A percentile compares a stretch with the other conserved stretches of the same genome.
Conservation (phyloP, 2,329 filamentous ascomycete genomes). For the Exophiala oligosperma region DNA sequence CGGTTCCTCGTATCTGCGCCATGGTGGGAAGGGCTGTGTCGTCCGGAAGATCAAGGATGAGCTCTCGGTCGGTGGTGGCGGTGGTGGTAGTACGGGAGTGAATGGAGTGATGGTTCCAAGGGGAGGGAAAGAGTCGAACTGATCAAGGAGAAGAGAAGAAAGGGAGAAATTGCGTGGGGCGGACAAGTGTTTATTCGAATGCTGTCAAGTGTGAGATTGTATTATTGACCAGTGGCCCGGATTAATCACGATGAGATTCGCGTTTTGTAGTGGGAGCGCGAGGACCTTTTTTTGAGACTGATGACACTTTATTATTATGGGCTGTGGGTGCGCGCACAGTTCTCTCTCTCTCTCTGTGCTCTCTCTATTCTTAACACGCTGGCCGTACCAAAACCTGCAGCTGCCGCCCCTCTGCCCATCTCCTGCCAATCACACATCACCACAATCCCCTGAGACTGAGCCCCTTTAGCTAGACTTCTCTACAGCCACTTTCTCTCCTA, state of each 20-base stretch:
- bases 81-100: not conserved
- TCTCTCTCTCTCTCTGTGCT: not conserved
- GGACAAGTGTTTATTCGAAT: slow-evolving; percentile 3
- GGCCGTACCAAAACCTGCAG: slow-evolving; percentile 5
- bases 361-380: slow-evolving; percentile 21
- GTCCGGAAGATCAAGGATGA: not conserved
- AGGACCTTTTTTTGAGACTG: not conserved
- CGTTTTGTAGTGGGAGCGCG: not conserved
- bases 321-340: not conserved
- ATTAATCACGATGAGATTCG: not conserved
- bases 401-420: not conserved
- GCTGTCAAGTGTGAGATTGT: slow-evolving; percentile 16
- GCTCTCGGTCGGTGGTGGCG: not conserved
- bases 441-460: slow-evolving; percentile 1
- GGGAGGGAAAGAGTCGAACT: not conserved
- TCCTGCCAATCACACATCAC: slow-evolving; percentile 4
- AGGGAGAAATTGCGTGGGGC: slow-evolving; percentile 10
- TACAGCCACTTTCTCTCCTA: not conserved
- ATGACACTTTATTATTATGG: not conserved
- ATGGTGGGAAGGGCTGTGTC: slow-evolving; percentile 34
- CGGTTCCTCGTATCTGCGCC: slow-evolving; percentile 63
- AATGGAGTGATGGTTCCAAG: not conserved
- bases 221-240: not conserved
- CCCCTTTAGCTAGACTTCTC: not conserved
- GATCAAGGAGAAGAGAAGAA: slow-evolving; percentile 5